phyloP scores from a whole-genome alignment of 129 eudicot genomes.

The Logfia minima region DNA sequence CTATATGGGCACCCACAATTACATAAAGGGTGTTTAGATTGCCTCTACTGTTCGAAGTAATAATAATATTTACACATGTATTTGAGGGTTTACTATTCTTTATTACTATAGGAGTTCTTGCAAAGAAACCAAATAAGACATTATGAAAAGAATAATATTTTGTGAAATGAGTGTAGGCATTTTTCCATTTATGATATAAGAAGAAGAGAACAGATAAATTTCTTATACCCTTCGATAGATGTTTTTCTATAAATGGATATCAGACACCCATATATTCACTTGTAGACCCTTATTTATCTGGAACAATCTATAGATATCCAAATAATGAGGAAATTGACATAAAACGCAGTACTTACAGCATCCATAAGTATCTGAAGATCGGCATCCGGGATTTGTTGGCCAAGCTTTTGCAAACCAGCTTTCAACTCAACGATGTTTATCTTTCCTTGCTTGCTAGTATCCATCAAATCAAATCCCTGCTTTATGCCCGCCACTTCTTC shows the following conservation, averaged over 20 bases:
- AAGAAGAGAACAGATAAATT: background rate
- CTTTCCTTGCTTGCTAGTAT: constrained; percentile 59
- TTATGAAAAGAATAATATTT: no score
- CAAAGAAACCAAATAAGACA: no score
- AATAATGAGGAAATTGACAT: background rate
- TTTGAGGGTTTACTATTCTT: no score
- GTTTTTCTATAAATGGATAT: background rate
- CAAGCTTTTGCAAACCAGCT: constrained; percentile 69
- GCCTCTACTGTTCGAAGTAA: no score
- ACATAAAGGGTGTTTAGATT: no score
- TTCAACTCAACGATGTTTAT: constrained; percentile 69
- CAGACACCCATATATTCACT: background rate
- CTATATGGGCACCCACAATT: no score
- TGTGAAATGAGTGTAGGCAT: no score
- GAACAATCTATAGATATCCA: background rate
- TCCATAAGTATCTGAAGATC: constrained; percentile 78
- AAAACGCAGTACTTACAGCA: constrained; percentile 47
- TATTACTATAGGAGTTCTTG: no score
- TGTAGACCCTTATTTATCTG: background rate
- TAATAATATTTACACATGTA: no score
- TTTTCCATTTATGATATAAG: background rate
- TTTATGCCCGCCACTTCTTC: constrained; percentile 79
- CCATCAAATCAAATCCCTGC: constrained; percentile 67
- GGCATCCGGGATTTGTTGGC: constrained; percentile 62
- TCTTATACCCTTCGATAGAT: background rate